Conservation (phyloP, 441 rosid genomes). For the Arabidopsis lyrata region DNA sequence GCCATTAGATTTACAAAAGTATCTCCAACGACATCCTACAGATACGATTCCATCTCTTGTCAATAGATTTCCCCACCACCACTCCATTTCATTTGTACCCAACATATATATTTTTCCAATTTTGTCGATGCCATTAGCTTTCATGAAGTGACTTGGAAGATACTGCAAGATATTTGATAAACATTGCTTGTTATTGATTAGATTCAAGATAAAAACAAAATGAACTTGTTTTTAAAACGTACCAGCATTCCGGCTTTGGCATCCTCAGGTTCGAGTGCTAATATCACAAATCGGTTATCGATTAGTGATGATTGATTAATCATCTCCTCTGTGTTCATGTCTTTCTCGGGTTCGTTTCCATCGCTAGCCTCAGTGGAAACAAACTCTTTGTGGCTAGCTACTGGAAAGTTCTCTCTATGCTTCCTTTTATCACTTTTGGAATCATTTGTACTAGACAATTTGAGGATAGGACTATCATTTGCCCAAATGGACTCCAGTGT, state of each 20-base stretch:
- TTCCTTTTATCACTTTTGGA: not conserved
- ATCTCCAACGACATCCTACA: not conserved
- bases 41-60: not conserved
- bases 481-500: not conserved
- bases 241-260: not conserved
- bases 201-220: not conserved
- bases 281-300: not conserved
- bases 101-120: not conserved
- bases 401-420: not conserved
- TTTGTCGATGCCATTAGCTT: not conserved
- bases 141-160: not conserved
- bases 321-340: not conserved
- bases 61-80: not conserved
- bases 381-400: not conserved
- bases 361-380: not conserved
- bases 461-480: not conserved
- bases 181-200: not conserved
- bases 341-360: not conserved
- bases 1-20: not conserved
- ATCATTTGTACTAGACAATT: not conserved
- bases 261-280: not conserved
- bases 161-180: not conserved
- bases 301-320: not conserved
- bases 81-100: not conserved
- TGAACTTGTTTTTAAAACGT: not conserved